A percentile compares a stretch with the other conserved stretches of the same genome.
Evolutionary conservation across 352 stramenopile genomes (phyloP).

Genomic region (Globisporangium recalcitrans): DNA sequence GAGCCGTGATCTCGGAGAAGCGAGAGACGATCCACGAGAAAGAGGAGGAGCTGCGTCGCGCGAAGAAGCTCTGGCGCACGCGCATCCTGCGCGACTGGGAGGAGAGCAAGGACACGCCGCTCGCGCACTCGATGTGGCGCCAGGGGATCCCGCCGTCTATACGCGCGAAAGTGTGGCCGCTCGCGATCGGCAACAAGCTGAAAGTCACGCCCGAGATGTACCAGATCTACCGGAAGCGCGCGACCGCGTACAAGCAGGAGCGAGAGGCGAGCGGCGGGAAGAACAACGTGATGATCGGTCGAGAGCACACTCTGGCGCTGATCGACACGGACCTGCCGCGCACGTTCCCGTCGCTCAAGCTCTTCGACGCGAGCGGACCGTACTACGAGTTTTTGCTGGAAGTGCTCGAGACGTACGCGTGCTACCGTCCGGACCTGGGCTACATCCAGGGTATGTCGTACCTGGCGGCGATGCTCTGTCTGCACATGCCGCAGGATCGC

Average conservation of each 20-base stretch:
- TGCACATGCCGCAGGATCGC: conserved; percentile 81
- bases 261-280: conserved; percentile 21
- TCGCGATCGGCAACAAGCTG: conserved; percentile 81
- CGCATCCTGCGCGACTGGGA: conserved; percentile 77
- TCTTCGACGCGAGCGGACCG: conserved; percentile 70
- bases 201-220: conserved; percentile 87
- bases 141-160: conserved; percentile 81
- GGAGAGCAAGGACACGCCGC: conserved; percentile 59
- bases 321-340: conserved; percentile 86
- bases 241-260: conserved; percentile 50
- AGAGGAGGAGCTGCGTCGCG: conserved; percentile 74
- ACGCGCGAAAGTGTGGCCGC: conserved; percentile 75
- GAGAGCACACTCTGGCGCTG: conserved; percentile 72
- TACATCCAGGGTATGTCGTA: conserved; percentile 91
- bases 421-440: conserved; percentile 80
- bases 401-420: conserved; percentile 83
- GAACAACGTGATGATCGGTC: conserved; percentile 11
- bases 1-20: conserved; percentile 4
- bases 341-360: conserved; percentile 76
- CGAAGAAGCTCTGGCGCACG: conserved; percentile 80
- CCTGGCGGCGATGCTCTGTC: conserved; percentile 73
- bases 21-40: conserved; percentile 66
- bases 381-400: conserved; percentile 77
- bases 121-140: conserved; percentile 75
- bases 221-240: conserved; percentile 69